Evolutionary conservation across 495 filamentous ascomycete species (phyloP).

Genomic region (Aspergillus leporis): DNA sequence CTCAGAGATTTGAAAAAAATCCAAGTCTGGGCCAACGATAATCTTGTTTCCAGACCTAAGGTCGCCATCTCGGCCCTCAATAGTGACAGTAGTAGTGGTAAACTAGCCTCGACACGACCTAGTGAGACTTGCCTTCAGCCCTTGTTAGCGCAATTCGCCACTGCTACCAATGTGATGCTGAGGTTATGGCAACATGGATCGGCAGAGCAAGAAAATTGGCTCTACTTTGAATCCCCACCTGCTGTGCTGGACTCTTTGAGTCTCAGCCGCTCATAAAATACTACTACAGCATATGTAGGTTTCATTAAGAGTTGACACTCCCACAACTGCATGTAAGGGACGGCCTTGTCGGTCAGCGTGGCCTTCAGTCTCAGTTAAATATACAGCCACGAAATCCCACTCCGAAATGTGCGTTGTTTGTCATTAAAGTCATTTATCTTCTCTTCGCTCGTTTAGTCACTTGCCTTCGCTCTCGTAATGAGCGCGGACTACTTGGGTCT

Average conservation of each 20-base stretch:
- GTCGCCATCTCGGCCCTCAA: neutral
- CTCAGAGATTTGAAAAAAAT: neutral
- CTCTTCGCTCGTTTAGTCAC: neutral
- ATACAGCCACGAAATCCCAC: neutral
- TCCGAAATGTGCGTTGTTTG: neutral
- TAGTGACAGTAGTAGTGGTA: neutral
- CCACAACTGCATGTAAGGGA: constrained; percentile 1
- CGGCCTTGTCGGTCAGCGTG: neutral
- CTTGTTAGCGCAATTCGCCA: neutral
- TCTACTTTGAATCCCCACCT: neutral
- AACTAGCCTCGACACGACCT: constrained; percentile 3
- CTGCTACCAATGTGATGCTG: neutral
- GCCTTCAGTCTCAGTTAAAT: neutral
- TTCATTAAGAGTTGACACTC: neutral
- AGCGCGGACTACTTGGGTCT: constrained; percentile 21
- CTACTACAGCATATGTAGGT: constrained; percentile 5
- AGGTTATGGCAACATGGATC: neutral
- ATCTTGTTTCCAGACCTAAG: neutral
- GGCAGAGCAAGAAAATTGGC: constrained; percentile 3
- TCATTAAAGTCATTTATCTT: constrained; percentile 2
- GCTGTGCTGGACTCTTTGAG: neutral
- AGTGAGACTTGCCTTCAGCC: constrained; percentile 20
- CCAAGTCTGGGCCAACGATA: too few relatives aligned
- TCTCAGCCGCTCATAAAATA: neutral
- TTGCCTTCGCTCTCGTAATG: constrained; percentile 12